phyloP scores from a whole-genome alignment of 1,284 basidiomycete genomes.

The Coniferiporia weirii region DNA sequence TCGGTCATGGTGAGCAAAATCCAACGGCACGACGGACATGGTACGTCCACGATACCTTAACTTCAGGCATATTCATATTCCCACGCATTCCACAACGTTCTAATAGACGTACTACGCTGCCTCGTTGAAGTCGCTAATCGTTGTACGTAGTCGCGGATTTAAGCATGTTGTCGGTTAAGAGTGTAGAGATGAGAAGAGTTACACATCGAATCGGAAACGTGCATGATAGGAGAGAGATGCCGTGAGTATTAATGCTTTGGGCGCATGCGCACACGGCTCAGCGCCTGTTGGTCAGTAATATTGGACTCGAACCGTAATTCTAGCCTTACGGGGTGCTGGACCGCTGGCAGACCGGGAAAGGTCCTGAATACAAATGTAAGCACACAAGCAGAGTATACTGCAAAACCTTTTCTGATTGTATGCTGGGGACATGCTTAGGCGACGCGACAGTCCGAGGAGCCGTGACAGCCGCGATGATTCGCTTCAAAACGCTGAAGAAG shows the following conservation, averaged over 20 bases:
- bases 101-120: slow-evolving; percentile 16
- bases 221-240: too few relatives aligned
- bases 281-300: too few relatives aligned
- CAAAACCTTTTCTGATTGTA: neutral
- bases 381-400: too few relatives aligned
- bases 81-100: slow-evolving; percentile 1
- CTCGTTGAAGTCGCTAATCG: neutral
- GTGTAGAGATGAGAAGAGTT: neutral
- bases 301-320: too few relatives aligned
- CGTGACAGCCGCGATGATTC: neutral
- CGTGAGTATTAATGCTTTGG: too few relatives aligned
- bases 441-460: neutral
- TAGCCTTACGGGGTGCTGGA: too few relatives aligned
- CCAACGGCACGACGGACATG: too few relatives aligned
- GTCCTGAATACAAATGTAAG: too few relatives aligned
- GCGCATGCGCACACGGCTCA: too few relatives aligned
- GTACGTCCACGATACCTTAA: too few relatives aligned
- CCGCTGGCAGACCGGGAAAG: too few relatives aligned
- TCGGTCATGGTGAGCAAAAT: slow-evolving; percentile 2
- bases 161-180: neutral
- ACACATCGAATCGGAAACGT: too few relatives aligned
- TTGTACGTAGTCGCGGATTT: neutral
- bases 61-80: neutral
- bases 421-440: neutral
- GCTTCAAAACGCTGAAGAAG: neutral